These are phyloP conservation scores for Chondrostereum purpureum DNA, from an alignment of 1,284 basidiomycete genomes.

Conservation along the genomic window DNA sequence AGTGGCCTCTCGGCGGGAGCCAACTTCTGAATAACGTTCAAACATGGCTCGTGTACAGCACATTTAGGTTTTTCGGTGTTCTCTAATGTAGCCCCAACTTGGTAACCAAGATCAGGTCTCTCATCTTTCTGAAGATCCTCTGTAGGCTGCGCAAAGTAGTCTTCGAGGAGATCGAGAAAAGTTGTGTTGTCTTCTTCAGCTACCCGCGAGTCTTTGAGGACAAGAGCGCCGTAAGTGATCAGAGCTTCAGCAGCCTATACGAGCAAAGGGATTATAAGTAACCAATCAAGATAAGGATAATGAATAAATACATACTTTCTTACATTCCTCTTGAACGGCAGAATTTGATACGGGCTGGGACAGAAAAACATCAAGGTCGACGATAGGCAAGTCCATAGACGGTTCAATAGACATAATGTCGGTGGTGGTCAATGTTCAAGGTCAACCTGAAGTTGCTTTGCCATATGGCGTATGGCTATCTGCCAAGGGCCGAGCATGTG, in stretches of 20 bases:
- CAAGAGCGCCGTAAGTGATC: constrained; percentile 74
- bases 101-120: constrained; percentile 71
- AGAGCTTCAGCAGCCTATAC: constrained; percentile 72
- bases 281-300: constrained; percentile 4
- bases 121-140: constrained; percentile 65
- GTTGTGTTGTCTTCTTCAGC: constrained; percentile 70
- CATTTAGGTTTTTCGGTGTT: constrained; percentile 92
- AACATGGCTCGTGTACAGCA: constrained; percentile 68
- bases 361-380: constrained; percentile 75
- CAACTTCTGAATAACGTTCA: constrained; percentile 63
- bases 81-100: constrained; percentile 84
- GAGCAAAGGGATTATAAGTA: constrained; percentile 2
- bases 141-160: constrained; percentile 78
- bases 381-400: constrained; percentile 52
- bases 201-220: constrained; percentile 80
- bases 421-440: not conserved
- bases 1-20: constrained; percentile 75
- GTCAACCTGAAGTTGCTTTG: no score
- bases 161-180: constrained; percentile 79
- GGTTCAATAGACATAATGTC: not conserved
- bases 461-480: no score
- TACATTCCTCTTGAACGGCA: constrained; percentile 53
- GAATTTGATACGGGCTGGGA: constrained; percentile 39
- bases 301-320: constrained; percentile 46
- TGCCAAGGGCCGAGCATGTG: no score